A percentile compares a stretch with the other conserved stretches of the same genome.
Evolutionary conservation across 106 monocot species (phyloP).

Genomic region (Dendrobium catenatum): DNA sequence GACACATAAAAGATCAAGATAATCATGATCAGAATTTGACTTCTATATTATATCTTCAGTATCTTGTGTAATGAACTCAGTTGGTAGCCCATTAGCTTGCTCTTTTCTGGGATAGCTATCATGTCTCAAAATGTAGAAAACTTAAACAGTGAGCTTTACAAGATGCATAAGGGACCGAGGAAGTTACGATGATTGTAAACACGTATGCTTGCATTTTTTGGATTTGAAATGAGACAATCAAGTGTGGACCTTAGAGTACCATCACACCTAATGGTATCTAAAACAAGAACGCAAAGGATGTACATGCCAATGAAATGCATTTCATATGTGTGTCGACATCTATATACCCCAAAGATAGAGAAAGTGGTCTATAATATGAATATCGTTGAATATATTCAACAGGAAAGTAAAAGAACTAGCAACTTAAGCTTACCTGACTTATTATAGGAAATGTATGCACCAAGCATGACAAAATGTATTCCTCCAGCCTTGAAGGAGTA

Average conservation of each 20-base stretch:
- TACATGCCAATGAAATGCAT: neutral
- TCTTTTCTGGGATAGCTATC: too few relatives aligned
- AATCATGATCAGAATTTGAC: neutral
- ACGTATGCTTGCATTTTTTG: neutral
- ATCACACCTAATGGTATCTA: neutral
- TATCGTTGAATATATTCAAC: neutral
- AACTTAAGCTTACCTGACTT: slow-evolving; percentile 45
- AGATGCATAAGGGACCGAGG: too few relatives aligned
- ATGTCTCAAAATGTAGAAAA: too few relatives aligned
- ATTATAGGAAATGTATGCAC: slow-evolving; percentile 52
- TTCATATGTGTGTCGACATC: neutral
- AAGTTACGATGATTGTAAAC: neutral
- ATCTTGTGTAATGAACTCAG: too few relatives aligned
- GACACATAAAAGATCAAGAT: neutral
- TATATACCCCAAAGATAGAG: neutral
- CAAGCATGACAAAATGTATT: slow-evolving; percentile 91
- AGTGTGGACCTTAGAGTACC: neutral
- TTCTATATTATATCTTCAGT: neutral
- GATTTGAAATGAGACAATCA: neutral
- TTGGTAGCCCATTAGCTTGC: too few relatives aligned
- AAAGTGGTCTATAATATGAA: neutral
- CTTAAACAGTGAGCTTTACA: too few relatives aligned
- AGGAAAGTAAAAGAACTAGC: neutral
- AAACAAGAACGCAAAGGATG: neutral
- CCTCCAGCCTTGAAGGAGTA: slow-evolving; percentile 89